Evolutionary conservation across 148 eudicot genomes (phyloP).

Genomic region (Nepenthes gracilis): DNA sequence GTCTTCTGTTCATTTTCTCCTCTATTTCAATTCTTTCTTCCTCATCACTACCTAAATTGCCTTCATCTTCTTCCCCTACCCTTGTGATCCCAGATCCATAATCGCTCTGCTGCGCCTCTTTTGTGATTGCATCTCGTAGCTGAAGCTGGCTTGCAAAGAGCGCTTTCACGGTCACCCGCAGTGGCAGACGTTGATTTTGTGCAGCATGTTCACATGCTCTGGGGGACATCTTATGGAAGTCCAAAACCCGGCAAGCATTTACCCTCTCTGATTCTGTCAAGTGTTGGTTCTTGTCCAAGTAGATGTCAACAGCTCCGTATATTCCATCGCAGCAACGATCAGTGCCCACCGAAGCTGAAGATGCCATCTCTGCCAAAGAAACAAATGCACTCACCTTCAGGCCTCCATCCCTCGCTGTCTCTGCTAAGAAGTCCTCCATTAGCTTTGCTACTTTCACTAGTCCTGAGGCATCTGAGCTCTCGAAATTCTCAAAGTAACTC

Average conservation of each 20-base stretch:
- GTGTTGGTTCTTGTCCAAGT: constrained; percentile 39
- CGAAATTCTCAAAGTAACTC: constrained; percentile 35
- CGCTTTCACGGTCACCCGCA: constrained; percentile 44
- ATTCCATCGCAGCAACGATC: constrained; percentile 36
- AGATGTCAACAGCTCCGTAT: constrained; percentile 56
- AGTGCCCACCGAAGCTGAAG: constrained; percentile 26
- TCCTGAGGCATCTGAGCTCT: constrained; percentile 10
- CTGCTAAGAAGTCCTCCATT: constrained; percentile 47
- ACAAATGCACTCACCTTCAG: constrained; percentile 25
- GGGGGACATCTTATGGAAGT: constrained; percentile 45
- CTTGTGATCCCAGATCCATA: constrained; percentile 3
- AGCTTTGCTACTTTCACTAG: constrained; percentile 45
- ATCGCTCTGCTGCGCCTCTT: constrained; percentile 14
- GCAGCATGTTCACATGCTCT: constrained; percentile 62
- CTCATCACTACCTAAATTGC: constrained; percentile 2
- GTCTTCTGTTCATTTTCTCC: constrained; percentile 32
- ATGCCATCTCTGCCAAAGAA: constrained; percentile 41
- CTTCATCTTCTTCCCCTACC: constrained; percentile 12
- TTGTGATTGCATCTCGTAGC: constrained; percentile 32
- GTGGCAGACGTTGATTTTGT: constrained; percentile 36
- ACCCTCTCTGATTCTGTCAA: constrained; percentile 48
- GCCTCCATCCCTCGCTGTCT: constrained; percentile 43
- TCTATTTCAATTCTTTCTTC: constrained; percentile 12
- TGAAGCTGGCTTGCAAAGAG: constrained; percentile 46
- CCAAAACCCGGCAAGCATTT: constrained; percentile 42